Base-by-base conservation (phyloP, 192 early-diverging fungal species). In the Paraglomus occultum region DNA sequence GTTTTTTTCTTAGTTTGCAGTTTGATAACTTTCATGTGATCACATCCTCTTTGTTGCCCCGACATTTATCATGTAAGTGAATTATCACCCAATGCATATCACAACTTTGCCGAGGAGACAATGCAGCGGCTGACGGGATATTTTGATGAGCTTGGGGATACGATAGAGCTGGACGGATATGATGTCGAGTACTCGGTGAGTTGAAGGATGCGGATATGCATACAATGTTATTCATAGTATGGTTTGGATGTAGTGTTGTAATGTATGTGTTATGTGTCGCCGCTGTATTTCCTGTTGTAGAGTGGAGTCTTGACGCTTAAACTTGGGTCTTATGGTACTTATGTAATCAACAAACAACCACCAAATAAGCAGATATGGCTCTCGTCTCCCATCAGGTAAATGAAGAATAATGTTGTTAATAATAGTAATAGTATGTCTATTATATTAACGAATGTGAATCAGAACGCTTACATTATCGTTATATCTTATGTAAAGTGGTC, bases 331-430 rank as follows among this genome's bases (percentile, higher is more conserved):
- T 71, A 75, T 22, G 95, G 95, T 44, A 96, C 94, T 0, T 99
- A 95, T 73, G 97, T 99, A 0, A 77, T 99, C 70, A 99, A 99
- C 75, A 99, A 99, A 71, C 97, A 99, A 79, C 95, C 97, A 23
- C 94, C 97, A 1, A 99, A 97, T 79, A 91, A 89, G 72, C 97
- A 99, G 77, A 95, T 99, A 10, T 99, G 97, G 97, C 79, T 96
- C 15, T 97, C 95, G 45, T 97, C 95, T 23, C 97, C 97, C 1
- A 74, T 76, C 39, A 83, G 81, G 82, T 83, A 72, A 44, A 15
- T 38, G 8, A 18, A 20, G 10, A 49, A 40, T 40, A 53, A 6
- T 48, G 22, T 54, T 39, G 23, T 55, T 22, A 9, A 54, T 54
- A 20, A 51, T 18, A 15, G 45, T 23, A 1, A 17, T 12, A 23